Evolutionary conservation across 768 basidiomycete genomes (phyloP).

Genomic region (Mycena chlorophos): DNA sequence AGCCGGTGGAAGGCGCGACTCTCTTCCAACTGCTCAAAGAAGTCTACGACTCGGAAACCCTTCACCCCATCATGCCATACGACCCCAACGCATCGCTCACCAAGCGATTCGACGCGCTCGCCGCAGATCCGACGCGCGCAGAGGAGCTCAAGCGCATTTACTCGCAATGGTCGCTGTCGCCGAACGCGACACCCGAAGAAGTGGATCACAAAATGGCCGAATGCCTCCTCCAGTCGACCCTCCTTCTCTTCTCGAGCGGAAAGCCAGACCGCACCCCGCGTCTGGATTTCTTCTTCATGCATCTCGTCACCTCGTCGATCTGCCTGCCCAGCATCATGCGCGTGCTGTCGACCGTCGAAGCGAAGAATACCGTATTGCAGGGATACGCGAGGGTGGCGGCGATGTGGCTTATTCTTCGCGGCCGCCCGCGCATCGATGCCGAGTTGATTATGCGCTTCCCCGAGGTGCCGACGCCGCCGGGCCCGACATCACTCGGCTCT

Average conservation of each 20-base stretch:
- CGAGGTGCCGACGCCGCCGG: not conserved
- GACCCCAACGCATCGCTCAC: not conserved
- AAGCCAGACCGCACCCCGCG: not conserved
- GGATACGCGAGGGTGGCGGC: constrained; percentile 3
- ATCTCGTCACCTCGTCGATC: constrained; percentile 3
- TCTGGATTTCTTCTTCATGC: constrained; percentile 13
- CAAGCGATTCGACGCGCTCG: not conserved
- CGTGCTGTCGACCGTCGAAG: not conserved
- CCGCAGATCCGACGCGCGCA: not conserved
- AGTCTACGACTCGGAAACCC: not conserved
- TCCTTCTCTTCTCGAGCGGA: not conserved
- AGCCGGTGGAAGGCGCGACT: not conserved
- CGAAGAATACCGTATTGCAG: constrained; percentile 4
- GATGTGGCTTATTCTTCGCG: constrained; percentile 6
- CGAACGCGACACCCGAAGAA: not conserved
- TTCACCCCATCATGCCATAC: not conserved
- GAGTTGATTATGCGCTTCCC: constrained; percentile 1
- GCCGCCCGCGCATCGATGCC: constrained; percentile 4
- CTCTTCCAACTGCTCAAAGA: not conserved
- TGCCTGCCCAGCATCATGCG: constrained; percentile 5
- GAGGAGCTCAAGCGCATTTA: constrained; percentile 4
- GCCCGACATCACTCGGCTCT: no score
- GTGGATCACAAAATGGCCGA: not conserved
- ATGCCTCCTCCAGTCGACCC: constrained; percentile 1
- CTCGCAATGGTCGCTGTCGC: constrained; percentile 3